Base-by-base conservation (phyloP, 2,329 filamentous ascomycete species). In the Pyricularia grisea region DNA sequence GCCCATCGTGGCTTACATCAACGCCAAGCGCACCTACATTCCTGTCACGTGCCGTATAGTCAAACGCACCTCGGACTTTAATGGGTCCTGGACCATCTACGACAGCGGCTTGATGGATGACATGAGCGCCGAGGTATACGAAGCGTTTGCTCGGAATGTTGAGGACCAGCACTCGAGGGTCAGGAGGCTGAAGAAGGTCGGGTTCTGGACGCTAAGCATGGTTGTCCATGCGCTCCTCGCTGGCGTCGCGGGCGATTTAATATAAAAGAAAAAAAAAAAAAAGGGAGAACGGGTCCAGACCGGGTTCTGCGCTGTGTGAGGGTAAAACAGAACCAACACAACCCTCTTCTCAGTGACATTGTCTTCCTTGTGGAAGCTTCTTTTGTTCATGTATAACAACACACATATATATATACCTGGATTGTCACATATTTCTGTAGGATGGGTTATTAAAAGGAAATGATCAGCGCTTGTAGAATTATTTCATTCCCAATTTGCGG, bases 1-100 rank as follows among this genome's bases (percentile, higher is more conserved):
- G 4, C 95, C 95, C 20, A 99, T 99, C 71, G 94, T 99, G 60
- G 95, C 95, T 7, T 99, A 98, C 78, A 98, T 99, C 80, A 99
- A 99, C 79, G 92, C 93, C 61, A 92, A 93, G 77, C 90, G 90
- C 76, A 97, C 94, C 0, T 98, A 97, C 76, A 98, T 99, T 63
- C 95, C 95, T 30, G 93, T 99, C 74, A 92, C 90, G 74, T 98
- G 95, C 80, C 91, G 94, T 71, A 92, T 99, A 66, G 93, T 98
- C 72, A 99, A 99, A 82, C 88, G 89, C 7, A 86, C 89, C 23
- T 86, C 86, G 70, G 95, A 99, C 77, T 99, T 99, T 75, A 92
- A 98, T 77, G 95, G 95, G 42, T 92, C 91, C 73, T 98, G 95
- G 95, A 94, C 94, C 3, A 85, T 96, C 31, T 98, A 92, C 77